Evolutionary conservation across 371 early-diverging fungal species (phyloP), one percentile per base, ranked within the genome.

Genomic region (Mortierella sp.): DNA sequence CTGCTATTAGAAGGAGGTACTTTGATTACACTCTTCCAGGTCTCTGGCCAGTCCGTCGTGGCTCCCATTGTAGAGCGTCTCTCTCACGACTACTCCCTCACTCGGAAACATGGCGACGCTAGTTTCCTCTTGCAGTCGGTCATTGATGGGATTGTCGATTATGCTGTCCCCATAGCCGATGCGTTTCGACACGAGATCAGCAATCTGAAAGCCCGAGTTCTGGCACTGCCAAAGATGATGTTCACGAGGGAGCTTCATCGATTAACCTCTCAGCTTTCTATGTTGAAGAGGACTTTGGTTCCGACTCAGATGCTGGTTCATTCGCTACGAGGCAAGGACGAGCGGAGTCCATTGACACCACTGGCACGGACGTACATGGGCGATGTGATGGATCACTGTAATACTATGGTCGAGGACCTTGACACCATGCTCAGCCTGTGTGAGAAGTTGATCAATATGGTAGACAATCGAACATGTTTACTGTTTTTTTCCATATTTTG

Each of bases 341-440:
- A 77, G 11, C 48, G 82, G 3, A 80, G 73, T 44, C 71, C 78
- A 3, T 50, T 81, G 14, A 41, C 66, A 39, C 37, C 29, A 11
- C 37, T 81, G 43, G 76, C 86, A 11, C 76, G 72, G 47, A 77
- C 74, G 9, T 88, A 88, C 68, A 74, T 88, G 71, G 71, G 76
- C 13, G 87, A 88, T 52, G 87, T 88, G 22, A 74, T 81, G 81
- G 86, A 88, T 73, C 87, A 86, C 53, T 79, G 81, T 55, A 81
- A 77, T 22, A 84, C 85, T 11, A 83, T 86, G 73, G 83, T 86
- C 11, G 86, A 87, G 58, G 79, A 85, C 50, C 69, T 86, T 40
- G 84, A 85, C 10, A 78, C 80, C 6, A 79, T 88, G 86, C 77
- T 79, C 3, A 70, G 61, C 16, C 67, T 84, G 11, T 76, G 86